A percentile compares a stretch with the other conserved stretches of the same genome.
These are phyloP conservation scores for Trichophaea hybrida DNA, from an alignment of 2,329 filamentous ascomycete genomes.

Conservation along the genomic window DNA sequence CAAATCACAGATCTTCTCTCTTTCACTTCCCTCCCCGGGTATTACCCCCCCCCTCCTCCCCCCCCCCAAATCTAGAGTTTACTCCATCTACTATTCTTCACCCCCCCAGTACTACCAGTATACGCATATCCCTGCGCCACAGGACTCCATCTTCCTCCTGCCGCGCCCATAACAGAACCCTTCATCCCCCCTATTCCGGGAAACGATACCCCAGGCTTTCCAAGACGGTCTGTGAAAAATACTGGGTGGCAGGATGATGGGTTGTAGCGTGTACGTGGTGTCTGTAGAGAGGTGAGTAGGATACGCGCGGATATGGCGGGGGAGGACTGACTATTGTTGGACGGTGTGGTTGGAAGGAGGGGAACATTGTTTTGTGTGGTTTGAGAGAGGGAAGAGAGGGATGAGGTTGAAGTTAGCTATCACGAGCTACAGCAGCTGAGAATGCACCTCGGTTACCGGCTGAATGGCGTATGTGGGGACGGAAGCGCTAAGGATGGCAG, in stretches of 20 bases:
- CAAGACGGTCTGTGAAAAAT: conserved; percentile 55
- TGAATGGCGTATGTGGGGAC: no score
- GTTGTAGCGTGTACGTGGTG: conserved; percentile 37
- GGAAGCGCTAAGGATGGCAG: no score
- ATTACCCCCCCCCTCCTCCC: background rate
- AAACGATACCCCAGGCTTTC: conserved; percentile 37
- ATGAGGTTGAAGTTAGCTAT: no score
- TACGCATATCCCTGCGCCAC: conserved; percentile 49
- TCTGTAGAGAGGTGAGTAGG: conserved; percentile 13
- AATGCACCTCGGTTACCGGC: no score
- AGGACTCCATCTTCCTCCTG: conserved; percentile 33
- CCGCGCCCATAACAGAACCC: conserved; percentile 26
- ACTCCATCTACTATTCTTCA: conserved; percentile 7
- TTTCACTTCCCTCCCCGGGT: background rate
- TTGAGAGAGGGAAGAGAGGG: background rate
- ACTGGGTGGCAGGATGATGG: conserved; percentile 54
- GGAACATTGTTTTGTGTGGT: conserved; percentile 11
- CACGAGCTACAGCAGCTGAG: no score
- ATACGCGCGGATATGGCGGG: background rate
- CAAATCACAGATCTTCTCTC: no score
- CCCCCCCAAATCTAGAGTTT: background rate
- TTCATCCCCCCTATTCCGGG: conserved; percentile 21
- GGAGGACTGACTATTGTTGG: background rate
- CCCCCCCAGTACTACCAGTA: conserved; percentile 31
- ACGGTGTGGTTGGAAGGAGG: conserved; percentile 11